phyloP scores from a whole-genome alignment of 495 filamentous ascomycete species.

The Daldinia decipiens region DNA sequence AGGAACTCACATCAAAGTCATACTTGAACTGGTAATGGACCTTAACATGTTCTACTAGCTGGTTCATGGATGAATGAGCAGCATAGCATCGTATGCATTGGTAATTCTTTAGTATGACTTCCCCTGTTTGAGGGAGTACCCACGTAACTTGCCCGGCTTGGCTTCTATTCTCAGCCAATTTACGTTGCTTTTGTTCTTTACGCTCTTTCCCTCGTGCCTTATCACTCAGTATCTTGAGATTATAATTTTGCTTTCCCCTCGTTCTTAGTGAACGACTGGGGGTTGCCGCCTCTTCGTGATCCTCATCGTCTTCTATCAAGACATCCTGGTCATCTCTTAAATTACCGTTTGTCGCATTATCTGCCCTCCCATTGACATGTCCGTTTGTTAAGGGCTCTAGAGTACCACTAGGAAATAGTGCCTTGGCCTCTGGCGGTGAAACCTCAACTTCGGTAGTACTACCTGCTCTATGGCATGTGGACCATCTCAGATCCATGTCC shows the following conservation, averaged over 20 bases:
- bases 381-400: conserved; percentile 46
- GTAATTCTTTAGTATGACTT: conserved; percentile 54
- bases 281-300: conserved; percentile 49
- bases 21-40: conserved; percentile 60
- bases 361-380: conserved; percentile 44
- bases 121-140: conserved; percentile 54
- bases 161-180: conserved; percentile 41
- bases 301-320: conserved; percentile 48
- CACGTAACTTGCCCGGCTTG: conserved; percentile 55
- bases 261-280: conserved; percentile 54
- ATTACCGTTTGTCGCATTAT: conserved; percentile 28
- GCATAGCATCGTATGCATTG: conserved; percentile 60
- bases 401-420: conserved; percentile 44
- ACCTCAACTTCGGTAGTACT: conserved; percentile 37
- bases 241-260: conserved; percentile 60
- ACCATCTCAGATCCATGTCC: conserved; percentile 61
- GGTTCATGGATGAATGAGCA: conserved; percentile 52
- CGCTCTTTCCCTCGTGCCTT: conserved; percentile 58
- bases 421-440: conserved; percentile 45
- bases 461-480: conserved; percentile 45
- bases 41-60: conserved; percentile 58
- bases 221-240: conserved; percentile 60
- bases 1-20: conserved; percentile 48
- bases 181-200: conserved; percentile 53
- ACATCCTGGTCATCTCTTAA: conserved; percentile 44